These are phyloP conservation scores for Penicillium janthinellum DNA, from an alignment of 2,329 filamentous ascomycete genomes.

Conservation along the genomic window DNA sequence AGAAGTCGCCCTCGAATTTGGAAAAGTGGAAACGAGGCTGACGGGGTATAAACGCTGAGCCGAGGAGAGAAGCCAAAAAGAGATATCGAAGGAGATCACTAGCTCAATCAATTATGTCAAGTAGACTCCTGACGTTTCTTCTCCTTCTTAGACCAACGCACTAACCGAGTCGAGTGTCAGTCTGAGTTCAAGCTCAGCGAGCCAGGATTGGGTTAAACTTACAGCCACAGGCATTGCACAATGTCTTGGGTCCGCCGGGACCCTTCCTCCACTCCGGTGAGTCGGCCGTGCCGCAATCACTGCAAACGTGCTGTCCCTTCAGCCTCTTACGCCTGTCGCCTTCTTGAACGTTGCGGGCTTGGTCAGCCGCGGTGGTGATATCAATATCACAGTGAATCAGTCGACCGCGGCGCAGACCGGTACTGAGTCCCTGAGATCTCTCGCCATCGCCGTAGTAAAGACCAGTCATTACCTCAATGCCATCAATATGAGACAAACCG, in stretches of 20 bases:
- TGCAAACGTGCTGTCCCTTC: constrained; percentile 94
- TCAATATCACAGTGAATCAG: constrained; percentile 84
- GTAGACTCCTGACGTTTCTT: constrained; percentile 62
- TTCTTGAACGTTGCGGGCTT: constrained; percentile 54
- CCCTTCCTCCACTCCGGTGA: constrained; percentile 97
- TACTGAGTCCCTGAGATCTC: constrained; percentile 82
- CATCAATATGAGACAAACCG: constrained; percentile 74
- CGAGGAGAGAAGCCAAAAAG: neutral
- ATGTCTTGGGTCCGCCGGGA: constrained; percentile 85
- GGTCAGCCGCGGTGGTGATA: constrained; percentile 76
- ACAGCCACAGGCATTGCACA: constrained; percentile 95
- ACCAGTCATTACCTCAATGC: constrained; percentile 91
- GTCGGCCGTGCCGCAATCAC: constrained; percentile 90
- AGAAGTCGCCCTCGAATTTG: neutral
- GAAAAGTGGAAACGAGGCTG: neutral
- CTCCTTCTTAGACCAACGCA: constrained; percentile 69
- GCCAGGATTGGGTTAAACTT: constrained; percentile 32
- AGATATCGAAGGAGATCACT: neutral
- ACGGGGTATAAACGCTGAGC: constrained; percentile 1
- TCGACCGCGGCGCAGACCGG: constrained; percentile 76
- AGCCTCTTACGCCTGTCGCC: constrained; percentile 82
- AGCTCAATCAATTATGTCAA: constrained; percentile 7
- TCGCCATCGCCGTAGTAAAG: constrained; percentile 86
- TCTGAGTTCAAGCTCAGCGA: neutral
- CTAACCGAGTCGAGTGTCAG: constrained; percentile 33